Base-by-base conservation (phyloP, 202 grass and related monocot genomes). In the Zoysia matrella region DNA sequence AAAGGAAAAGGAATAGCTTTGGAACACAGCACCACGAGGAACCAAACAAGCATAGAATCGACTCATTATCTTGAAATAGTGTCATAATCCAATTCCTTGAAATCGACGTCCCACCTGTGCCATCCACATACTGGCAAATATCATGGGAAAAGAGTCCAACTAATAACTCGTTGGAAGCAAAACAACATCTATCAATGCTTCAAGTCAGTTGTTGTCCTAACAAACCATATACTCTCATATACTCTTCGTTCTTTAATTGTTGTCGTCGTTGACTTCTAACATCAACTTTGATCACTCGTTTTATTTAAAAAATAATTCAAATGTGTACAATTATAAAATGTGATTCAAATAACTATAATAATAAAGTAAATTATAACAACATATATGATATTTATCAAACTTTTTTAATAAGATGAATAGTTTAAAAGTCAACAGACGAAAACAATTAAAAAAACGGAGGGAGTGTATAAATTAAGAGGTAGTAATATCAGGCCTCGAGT, bases 11-110 rank as follows among this genome's bases (percentile, higher is more conserved):
- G 12, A 82, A 52, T 65, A 36, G 66, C 50, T 72, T 67, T 52
- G 72, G 51, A 72, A 22, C 60, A 18, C 50, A 36, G 6, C 5
- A 58, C 2, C 7, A 77, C 3, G 75, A 74, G 47, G 52, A 68
- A 82, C 45, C 41, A 82, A 82, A 69, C 49, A 69, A 69, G 41
- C 45, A 62, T 11, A 53, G 44, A 76, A 70, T 75, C 1, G 18
- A 79, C 8, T 40, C 10, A 11, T 47, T 63, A 43, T 77, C 65
- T 64, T 61, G 2, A 71, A 46, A 11, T 1, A 40, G 40, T 71
- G 78, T 60, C 53, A 55, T 54, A 61, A 63, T 72, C 53, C 36
- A 64, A 8, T 47, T 22, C 56, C 75, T 88, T 16, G 67, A 58
- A 69, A 47, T 74, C 41, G 4, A 47, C 53, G 30, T 52, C 75